Evolutionary conservation across 495 filamentous ascomycete species (phyloP), one percentile per base, ranked within the genome.

Genomic region (Tetracladium setigerum): DNA sequence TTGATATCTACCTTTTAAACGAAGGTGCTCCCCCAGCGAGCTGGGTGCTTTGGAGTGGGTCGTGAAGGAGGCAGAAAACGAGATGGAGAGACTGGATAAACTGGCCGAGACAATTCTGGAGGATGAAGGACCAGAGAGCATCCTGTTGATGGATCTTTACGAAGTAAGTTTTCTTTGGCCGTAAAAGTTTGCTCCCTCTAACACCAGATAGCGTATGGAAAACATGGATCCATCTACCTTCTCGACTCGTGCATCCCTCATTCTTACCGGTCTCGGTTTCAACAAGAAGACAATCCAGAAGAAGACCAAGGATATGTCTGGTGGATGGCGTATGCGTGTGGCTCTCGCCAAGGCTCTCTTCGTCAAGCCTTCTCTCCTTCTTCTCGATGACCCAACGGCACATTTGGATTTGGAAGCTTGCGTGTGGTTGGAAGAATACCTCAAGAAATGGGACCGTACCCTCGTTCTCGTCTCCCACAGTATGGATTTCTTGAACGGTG

Each of bases 141-240:
- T 87, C 8, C 75, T 92, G n/a, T 67, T 99, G 18, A 85, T 92
- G 68, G 90, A 96, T 67, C 70, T 99, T 30, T 99, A 99, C 59
- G 92, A 99, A 68, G 90, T 95, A 77, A 57, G 83, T 41, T 18
- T 35, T 35, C 13, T 12, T 30, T 10, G 24, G 22, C 22, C 22
- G 22, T n/a, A 27, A 27, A 27, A 27, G 22, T 27, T 27, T 15
- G 11, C 7, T 34, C 30, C 11, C n/a, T 16, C 66, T 79, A 58
- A 75, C 54, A 18, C 0, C 37, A 17, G 18, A 49, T 46, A 96
- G 91, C 89, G 89, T 66, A 95, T 97, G 77, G 92, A 99, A 70
- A 84, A 81, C 67, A 96, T 99, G 94, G 92, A 99, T 58, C 94
- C 92, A 37, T 95, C 90, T n/a, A 99, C 92, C n/a, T 99, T 99